Conservation (phyloP, 2,329 filamentous ascomycete species). For the Triangularia setosa region DNA sequence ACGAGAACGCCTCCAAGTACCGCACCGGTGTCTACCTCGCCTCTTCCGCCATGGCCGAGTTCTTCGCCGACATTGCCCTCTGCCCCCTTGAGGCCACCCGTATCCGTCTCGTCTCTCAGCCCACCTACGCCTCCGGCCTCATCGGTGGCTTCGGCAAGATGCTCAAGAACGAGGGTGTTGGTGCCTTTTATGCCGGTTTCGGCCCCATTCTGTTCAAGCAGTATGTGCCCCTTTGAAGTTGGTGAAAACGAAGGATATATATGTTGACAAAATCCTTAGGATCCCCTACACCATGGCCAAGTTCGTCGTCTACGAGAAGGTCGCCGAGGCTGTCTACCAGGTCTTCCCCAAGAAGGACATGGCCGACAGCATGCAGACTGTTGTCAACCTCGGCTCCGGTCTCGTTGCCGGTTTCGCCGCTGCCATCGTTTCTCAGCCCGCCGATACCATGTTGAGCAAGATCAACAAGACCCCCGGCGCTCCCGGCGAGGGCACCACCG, state of each 20-base stretch:
- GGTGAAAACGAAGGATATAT: background rate
- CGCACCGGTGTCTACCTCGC: conserved; percentile 69
- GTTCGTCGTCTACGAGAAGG: conserved; percentile 85
- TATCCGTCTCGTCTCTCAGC: conserved; percentile 78
- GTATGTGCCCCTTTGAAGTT: conserved; percentile 39
- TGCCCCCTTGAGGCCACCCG: conserved; percentile 82
- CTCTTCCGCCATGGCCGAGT: conserved; percentile 54
- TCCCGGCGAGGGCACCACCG: conserved; percentile 72
- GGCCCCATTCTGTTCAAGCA: conserved; percentile 76
- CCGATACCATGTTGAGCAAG: conserved; percentile 82
- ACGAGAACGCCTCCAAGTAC: conserved; percentile 67
- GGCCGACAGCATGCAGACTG: conserved; percentile 61
- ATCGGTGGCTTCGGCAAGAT: conserved; percentile 72
- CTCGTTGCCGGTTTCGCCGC: conserved; percentile 67
- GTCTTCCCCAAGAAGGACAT: conserved; percentile 62
- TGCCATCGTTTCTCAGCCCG: conserved; percentile 75
- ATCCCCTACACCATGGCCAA: conserved; percentile 86
- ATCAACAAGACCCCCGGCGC: conserved; percentile 85
- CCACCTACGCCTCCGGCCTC: conserved; percentile 70
- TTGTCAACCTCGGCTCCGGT: conserved; percentile 54
- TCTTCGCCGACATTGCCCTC: conserved; percentile 67
- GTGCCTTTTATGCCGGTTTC: conserved; percentile 79
- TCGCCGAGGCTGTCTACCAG: conserved; percentile 63
- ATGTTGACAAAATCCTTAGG: conserved; percentile 41
- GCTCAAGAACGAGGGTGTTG: conserved; percentile 66